A percentile compares a stretch with the other conserved stretches of the same genome.
Conservation (phyloP, 2,329 filamentous ascomycete species). For the Alternaria panax region DNA sequence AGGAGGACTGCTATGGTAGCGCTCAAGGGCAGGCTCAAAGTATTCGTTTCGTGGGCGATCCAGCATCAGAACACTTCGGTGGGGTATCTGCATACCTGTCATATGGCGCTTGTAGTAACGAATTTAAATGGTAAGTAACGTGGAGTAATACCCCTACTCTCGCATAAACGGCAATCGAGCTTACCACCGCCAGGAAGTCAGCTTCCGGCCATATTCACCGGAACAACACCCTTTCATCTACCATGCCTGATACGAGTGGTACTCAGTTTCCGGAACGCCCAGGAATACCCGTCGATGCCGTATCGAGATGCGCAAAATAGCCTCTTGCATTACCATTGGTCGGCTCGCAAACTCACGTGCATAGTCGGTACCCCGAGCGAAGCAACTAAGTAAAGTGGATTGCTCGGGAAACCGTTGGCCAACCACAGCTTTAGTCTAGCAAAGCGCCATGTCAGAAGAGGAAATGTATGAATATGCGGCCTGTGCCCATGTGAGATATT, state of each 20-base stretch:
- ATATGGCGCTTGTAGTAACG: not conserved
- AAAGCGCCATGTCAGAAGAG: constrained; percentile 16
- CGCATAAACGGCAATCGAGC: not conserved
- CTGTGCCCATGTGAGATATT: constrained; percentile 1
- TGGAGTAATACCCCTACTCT: not conserved
- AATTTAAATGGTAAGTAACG: not conserved
- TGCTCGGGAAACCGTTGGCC: not conserved
- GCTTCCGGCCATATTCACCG: not conserved
- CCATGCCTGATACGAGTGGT: not conserved
- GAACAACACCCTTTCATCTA: not conserved
- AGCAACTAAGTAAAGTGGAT: not conserved
- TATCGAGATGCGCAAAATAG: constrained; percentile 2
- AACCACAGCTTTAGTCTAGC: constrained; percentile 7
- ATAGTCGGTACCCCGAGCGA: not conserved
- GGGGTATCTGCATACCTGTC: not conserved
- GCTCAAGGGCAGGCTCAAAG: no score
- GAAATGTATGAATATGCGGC: constrained; percentile 22
- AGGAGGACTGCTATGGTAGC: not conserved
- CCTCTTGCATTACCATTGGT: constrained; percentile 4
- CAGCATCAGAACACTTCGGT: no score
- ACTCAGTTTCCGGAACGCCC: not conserved
- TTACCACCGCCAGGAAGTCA: not conserved
- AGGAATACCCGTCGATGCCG: not conserved
- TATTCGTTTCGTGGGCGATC: not conserved
- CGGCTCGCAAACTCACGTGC: constrained; percentile 17